phyloP scores from a whole-genome alignment of 169 alveolate genomes.

The Babesia caballi region DNA sequence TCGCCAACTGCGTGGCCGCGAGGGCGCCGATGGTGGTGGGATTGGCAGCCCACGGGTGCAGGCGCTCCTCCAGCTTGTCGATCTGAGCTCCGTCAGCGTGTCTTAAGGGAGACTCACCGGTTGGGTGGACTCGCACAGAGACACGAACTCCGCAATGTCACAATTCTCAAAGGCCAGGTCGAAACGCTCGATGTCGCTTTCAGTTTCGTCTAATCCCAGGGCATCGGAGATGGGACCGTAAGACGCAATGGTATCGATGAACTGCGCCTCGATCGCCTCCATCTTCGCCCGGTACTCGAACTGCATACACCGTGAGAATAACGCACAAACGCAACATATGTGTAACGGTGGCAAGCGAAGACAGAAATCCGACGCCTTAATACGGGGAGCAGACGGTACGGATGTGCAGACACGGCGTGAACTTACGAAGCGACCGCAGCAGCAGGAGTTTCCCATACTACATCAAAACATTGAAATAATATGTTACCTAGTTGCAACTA shows the following conservation, averaged over 20 bases:
- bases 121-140: constrained; percentile 54
- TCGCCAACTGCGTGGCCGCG: constrained; percentile 93
- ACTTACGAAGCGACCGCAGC: constrained; percentile 62
- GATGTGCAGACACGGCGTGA: neutral
- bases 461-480: too few relatives aligned
- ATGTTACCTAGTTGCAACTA: too few relatives aligned
- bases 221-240: constrained; percentile 62
- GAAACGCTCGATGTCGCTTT: constrained; percentile 48
- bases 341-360: neutral
- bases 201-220: constrained; percentile 59
- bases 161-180: constrained; percentile 60
- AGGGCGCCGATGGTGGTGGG: constrained; percentile 94
- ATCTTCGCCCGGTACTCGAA: constrained; percentile 30
- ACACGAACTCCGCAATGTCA: constrained; percentile 39
- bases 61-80: constrained; percentile 80
- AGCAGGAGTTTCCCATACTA: constrained; percentile 55
- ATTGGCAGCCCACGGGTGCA: constrained; percentile 95
- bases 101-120: constrained; percentile 12
- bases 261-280: constrained; percentile 52
- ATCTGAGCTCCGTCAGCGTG: constrained; percentile 58
- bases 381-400: neutral
- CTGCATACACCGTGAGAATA: constrained; percentile 6
- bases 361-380: neutral
- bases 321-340: neutral
- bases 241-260: constrained; percentile 52